Evolutionary conservation across 163 green algal species (phyloP), one percentile per base, ranked within the genome.

Genomic region (Volvox carteri): DNA sequence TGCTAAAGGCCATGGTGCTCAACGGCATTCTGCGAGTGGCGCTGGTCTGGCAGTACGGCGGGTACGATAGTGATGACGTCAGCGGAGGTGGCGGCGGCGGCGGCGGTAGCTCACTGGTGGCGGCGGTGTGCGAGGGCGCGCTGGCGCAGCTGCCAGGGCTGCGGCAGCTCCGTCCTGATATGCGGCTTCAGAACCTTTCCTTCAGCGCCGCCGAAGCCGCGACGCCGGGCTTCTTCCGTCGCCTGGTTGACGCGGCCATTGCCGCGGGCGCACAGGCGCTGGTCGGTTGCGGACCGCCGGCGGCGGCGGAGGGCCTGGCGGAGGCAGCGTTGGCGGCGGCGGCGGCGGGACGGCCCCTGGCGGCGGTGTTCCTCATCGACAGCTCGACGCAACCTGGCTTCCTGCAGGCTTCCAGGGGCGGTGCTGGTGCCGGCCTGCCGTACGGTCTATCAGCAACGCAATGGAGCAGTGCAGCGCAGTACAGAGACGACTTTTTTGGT

Each of bases 1-100:
- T 50, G 12, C 72, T 89, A 6, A 65, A 58, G 1, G 70, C 84
- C 72, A 89, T 89, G 84, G 16, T 84, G 23, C 72, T 89, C 7
- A 65, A 54, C 41, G 30, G 30, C 72, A 7, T 89, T 1, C 18
- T 54, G 25, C 52, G 39, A 0, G 54, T 89, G n/a, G 70, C 54
- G 5, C 3, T 89, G n/a, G 54, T 46, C n/a, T 89, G 56, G 54
- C 52, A 41, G 14, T 5, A 21, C 2, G 81, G 79, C 58, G 78
- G n/a, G n/a, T n/a, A n/a, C n/a, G n/a, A n/a, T n/a, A n/a, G n/a
- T n/a, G n/a, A n/a, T n/a, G n/a, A n/a, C n/a, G n/a, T n/a, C n/a
- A n/a, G n/a, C n/a, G n/a, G n/a, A n/a, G n/a, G n/a, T n/a, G n/a
- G 50, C 62, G 67, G 52, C 48, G 5, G 25, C 46, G 79, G 41